phyloP scores from a whole-genome alignment of 2,329 filamentous ascomycete species.

The Aspergillus flavus region DNA sequence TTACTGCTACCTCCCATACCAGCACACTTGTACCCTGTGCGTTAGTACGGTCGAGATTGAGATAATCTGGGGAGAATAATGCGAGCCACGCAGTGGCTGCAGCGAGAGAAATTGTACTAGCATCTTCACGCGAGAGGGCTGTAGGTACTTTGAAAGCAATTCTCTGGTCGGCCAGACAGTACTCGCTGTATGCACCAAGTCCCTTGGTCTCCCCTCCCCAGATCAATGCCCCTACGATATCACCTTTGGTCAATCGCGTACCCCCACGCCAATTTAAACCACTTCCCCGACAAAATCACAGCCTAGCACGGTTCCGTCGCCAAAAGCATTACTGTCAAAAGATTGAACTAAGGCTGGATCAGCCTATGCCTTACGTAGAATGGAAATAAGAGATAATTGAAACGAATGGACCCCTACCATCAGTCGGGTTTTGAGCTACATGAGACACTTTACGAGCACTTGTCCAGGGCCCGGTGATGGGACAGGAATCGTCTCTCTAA shows the following conservation, averaged over 20 bases:
- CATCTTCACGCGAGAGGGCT: slow-evolving; percentile 32
- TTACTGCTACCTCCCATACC: slow-evolving; percentile 50
- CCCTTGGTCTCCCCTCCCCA: slow-evolving; percentile 31
- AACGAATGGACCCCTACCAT: slow-evolving; percentile 16
- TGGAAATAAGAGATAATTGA: not conserved
- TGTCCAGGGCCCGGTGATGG: slow-evolving; percentile 17
- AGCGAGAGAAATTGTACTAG: slow-evolving; percentile 45
- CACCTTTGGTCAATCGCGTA: slow-evolving; percentile 34
- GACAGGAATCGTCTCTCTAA: slow-evolving; percentile 15
- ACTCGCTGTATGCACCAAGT: slow-evolving; percentile 44
- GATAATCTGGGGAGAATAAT: slow-evolving; percentile 41
- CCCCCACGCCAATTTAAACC: slow-evolving; percentile 33
- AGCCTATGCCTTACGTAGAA: not conserved
- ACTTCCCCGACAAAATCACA: slow-evolving; percentile 39
- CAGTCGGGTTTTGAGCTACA: slow-evolving; percentile 28
- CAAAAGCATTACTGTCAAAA: slow-evolving; percentile 42
- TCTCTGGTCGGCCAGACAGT: slow-evolving; percentile 43
- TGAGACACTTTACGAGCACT: slow-evolving; percentile 29
- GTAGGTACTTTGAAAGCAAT: slow-evolving; percentile 46
- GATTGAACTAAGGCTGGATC: slow-evolving; percentile 27
- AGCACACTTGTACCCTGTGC: slow-evolving; percentile 32
- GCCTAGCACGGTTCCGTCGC: slow-evolving; percentile 32
- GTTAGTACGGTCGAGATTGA: slow-evolving; percentile 34
- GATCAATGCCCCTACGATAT: slow-evolving; percentile 36
- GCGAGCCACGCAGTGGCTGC: slow-evolving; percentile 44